phyloP scores from a whole-genome alignment of 768 basidiomycete species.

The Phaffia australis region DNA sequence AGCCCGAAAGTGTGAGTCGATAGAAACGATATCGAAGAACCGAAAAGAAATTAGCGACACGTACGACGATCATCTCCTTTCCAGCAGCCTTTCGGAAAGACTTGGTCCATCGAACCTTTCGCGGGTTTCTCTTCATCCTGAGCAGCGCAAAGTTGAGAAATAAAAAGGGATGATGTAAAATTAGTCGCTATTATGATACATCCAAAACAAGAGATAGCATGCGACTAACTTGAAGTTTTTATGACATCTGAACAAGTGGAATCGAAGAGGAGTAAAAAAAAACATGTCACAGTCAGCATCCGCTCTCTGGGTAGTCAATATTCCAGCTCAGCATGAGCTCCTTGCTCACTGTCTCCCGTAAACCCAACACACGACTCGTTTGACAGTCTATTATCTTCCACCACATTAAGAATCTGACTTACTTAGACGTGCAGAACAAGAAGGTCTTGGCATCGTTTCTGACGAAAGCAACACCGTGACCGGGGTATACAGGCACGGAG shows the following conservation, averaged over 20 bases:
- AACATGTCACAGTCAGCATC: neutral
- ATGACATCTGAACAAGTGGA: slow-evolving; percentile 58
- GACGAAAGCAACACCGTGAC: slow-evolving; percentile 92
- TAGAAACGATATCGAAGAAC: neutral
- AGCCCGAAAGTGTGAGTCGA: slow-evolving; percentile 3
- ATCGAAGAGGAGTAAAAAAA: slow-evolving; percentile 25
- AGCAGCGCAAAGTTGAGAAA: neutral
- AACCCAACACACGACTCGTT: neutral
- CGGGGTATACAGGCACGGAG: slow-evolving; percentile 90
- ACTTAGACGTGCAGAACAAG: slow-evolving; percentile 97
- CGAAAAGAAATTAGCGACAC: slow-evolving; percentile 33
- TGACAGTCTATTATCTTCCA: neutral
- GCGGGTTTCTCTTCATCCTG: slow-evolving; percentile 98
- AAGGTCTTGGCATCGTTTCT: slow-evolving; percentile 94
- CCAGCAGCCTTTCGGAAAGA: slow-evolving; percentile 97
- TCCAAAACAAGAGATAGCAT: neutral
- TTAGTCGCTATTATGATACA: neutral
- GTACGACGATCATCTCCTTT: slow-evolving; percentile 97
- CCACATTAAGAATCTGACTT: slow-evolving; percentile 32
- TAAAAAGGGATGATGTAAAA: neutral
- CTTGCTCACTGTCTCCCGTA: neutral
- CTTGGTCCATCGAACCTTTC: slow-evolving; percentile 98
- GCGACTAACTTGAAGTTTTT: slow-evolving; percentile 90
- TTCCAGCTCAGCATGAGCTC: too few relatives aligned
- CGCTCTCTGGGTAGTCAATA: neutral